Percentiles rank a stretch among this genome's conserved stretches.
phyloP scores from a whole-genome alignment of 2,329 filamentous ascomycete species.

The Drechslerella stenobrocha region DNA sequence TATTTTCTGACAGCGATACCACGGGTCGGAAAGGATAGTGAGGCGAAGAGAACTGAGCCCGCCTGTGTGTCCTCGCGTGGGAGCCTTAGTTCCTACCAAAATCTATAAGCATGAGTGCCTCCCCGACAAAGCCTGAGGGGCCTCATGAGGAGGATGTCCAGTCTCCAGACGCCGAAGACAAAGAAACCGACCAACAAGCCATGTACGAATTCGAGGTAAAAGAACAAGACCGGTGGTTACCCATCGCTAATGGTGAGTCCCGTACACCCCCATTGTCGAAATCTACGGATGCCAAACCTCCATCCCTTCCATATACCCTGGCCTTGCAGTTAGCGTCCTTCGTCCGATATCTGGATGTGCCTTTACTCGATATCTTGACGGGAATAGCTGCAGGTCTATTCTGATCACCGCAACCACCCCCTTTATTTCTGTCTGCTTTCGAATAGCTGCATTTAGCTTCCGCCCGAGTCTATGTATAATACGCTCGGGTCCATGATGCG shows the following conservation, averaged over 20 bases:
- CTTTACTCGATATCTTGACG: slow-evolving; percentile 16
- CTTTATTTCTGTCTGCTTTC: slow-evolving; percentile 11
- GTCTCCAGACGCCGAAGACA: slow-evolving; percentile 90
- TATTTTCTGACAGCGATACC: slow-evolving; percentile 56
- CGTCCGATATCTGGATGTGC: slow-evolving; percentile 42
- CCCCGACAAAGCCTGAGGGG: slow-evolving; percentile 63
- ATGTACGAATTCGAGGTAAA: slow-evolving; percentile 88
- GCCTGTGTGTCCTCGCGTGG: slow-evolving; percentile 59
- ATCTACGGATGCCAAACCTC: slow-evolving; percentile 53
- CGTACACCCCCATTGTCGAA: slow-evolving; percentile 23
- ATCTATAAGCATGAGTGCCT: slow-evolving; percentile 61
- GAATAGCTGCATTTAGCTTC: slow-evolving; percentile 35
- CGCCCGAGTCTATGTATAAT: slow-evolving; percentile 32
- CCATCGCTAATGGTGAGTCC: slow-evolving; percentile 99
- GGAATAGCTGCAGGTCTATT: slow-evolving; percentile 31
- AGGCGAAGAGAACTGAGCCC: slow-evolving; percentile 61
- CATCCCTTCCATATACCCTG: slow-evolving; percentile 3
- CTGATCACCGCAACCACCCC: slow-evolving; percentile 13
- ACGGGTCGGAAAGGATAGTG: slow-evolving; percentile 53
- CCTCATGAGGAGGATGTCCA: slow-evolving; percentile 84
- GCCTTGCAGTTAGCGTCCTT: slow-evolving; percentile 49
- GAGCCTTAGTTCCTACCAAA: slow-evolving; percentile 56
- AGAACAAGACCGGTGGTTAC: slow-evolving; percentile 98
- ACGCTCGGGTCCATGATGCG: slow-evolving; percentile 47
- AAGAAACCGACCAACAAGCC: slow-evolving; percentile 65